Evolutionary conservation across 495 filamentous ascomycete genomes (phyloP).

Genomic region (Trichoderma parareesei): DNA sequence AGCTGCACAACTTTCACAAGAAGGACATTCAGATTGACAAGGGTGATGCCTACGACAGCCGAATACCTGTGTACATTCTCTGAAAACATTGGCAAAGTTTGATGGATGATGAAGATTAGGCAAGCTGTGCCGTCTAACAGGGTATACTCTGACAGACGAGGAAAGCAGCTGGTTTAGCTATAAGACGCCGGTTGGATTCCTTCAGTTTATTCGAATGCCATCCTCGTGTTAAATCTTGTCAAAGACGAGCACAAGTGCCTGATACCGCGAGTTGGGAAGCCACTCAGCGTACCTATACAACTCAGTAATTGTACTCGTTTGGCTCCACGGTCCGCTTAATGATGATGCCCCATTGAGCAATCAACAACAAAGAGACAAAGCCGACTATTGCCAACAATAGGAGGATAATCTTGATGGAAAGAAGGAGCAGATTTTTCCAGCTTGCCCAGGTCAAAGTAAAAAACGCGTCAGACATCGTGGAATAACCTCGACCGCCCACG

Average conservation of each 20-base stretch:
- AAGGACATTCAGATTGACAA: conserved; percentile 26
- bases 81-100: neutral
- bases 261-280: neutral
- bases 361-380: neutral
- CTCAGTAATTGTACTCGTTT: neutral
- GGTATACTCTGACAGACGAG: too few relatives aligned
- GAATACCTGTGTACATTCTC: conserved; percentile 28
- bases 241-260: neutral
- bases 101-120: too few relatives aligned
- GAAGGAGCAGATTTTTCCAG: conserved; percentile 55
- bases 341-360: neutral
- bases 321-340: neutral
- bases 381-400: neutral
- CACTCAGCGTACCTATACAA: neutral
- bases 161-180: too few relatives aligned
- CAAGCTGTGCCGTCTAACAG: too few relatives aligned
- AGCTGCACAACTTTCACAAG: conserved; percentile 31
- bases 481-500: conserved; percentile 58
- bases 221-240: neutral
- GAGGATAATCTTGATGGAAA: conserved; percentile 54
- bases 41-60: conserved; percentile 23
- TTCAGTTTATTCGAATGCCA: too few relatives aligned
- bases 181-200: too few relatives aligned
- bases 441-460: conserved; percentile 56
- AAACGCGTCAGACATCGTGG: conserved; percentile 65